These are phyloP conservation scores for Brasilioporus rufonigricans DNA, from an alignment of 768 basidiomycete genomes.

Conservation along the genomic window DNA sequence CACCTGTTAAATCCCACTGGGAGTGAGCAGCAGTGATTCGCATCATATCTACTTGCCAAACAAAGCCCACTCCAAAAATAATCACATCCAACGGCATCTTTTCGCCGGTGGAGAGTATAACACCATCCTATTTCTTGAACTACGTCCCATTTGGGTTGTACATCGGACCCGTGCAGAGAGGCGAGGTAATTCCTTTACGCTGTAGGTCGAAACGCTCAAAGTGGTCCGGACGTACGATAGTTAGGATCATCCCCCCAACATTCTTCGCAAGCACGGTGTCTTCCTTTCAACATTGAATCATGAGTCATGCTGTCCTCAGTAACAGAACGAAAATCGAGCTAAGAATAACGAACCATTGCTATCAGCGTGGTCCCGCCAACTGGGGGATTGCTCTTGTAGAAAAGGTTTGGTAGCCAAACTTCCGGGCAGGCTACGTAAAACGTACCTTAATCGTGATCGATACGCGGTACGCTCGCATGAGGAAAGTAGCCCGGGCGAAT, in stretches of 20 bases:
- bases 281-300: not conserved
- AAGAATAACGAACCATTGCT: not conserved
- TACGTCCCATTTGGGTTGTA: too few species aligned
- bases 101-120: too few species aligned
- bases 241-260: not conserved
- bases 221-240: not conserved
- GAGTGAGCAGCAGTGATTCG: too few species aligned
- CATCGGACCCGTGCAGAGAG: too few species aligned
- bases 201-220: not conserved
- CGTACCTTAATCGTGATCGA: constrained; percentile 40
- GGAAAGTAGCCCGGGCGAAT: not conserved
- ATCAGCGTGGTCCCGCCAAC: not conserved
- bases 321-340: too few species aligned
- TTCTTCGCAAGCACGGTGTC: not conserved
- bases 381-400: not conserved
- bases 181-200: not conserved
- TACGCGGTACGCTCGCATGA: constrained; percentile 37
- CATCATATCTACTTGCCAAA: too few species aligned
- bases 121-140: too few species aligned
- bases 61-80: too few species aligned
- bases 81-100: too few species aligned
- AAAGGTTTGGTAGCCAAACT: not conserved
- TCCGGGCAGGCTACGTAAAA: not conserved
- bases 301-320: not conserved
- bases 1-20: too few species aligned